Evolutionary conservation across 1,139 yeast genomes (phyloP).

Genomic region (Saccharomyces hybrid): DNA sequence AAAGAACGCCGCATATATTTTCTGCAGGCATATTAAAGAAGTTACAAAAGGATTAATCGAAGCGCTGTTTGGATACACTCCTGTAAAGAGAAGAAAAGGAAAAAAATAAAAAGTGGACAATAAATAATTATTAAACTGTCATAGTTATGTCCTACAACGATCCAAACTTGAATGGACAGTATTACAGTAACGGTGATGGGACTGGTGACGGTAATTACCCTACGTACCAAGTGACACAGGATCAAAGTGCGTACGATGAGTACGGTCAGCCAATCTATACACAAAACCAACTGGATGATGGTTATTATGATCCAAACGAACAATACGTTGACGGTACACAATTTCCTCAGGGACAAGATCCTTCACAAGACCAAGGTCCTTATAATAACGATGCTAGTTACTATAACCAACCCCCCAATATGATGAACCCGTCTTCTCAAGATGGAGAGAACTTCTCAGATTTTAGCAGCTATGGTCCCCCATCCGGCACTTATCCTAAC

Average conservation of each 20-base stretch:
- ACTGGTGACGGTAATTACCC: slow-evolving; percentile 8
- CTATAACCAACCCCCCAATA: slow-evolving; percentile 5
- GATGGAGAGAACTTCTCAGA: slow-evolving; percentile 74
- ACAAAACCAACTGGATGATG: slow-evolving; percentile 7
- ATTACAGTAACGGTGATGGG: not conserved
- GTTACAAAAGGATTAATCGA: not conserved
- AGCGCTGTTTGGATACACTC: not conserved
- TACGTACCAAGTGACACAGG: slow-evolving; percentile 4
- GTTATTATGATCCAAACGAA: slow-evolving; percentile 13
- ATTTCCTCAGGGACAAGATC: not conserved
- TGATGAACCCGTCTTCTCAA: slow-evolving; percentile 22
- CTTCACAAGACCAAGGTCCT: not conserved
- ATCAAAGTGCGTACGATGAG: slow-evolving; percentile 17
- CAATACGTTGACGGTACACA: slow-evolving; percentile 10
- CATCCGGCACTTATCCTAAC: slow-evolving; percentile 37
- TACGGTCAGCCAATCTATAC: slow-evolving; percentile 25
- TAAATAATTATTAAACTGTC: not conserved
- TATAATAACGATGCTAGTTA: slow-evolving; percentile 10
- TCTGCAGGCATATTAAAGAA: not conserved
- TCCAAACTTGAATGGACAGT: not conserved
- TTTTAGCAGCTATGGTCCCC: slow-evolving; percentile 57
- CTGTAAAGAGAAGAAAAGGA: not conserved
- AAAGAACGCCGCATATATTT: not conserved
- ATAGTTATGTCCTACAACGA: not conserved
- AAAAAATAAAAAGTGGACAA: not conserved